phyloP scores from a whole-genome alignment of 495 filamentous ascomycete species.

The Hypoxylon fragiforme region DNA sequence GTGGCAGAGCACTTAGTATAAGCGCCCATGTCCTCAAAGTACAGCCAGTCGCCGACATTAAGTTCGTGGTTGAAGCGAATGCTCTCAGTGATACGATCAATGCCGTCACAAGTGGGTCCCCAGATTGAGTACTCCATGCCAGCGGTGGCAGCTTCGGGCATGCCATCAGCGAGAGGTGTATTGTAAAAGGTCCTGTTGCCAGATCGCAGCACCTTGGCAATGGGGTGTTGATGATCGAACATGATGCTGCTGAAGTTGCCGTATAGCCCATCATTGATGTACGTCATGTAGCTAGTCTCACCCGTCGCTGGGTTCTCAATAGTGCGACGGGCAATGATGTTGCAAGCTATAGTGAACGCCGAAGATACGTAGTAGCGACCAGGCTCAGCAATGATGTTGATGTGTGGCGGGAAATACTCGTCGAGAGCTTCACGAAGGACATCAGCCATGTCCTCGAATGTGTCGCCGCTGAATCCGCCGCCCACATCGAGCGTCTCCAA shows the following conservation, averaged over 20 bases:
- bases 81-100: constrained; percentile 84
- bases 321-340: constrained; percentile 93
- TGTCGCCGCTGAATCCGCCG: constrained; percentile 86
- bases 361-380: constrained; percentile 91
- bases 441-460: constrained; percentile 85
- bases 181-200: constrained; percentile 56
- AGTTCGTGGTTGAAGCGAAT: constrained; percentile 72
- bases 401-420: constrained; percentile 78
- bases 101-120: constrained; percentile 97
- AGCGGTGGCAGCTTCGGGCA: constrained; percentile 30
- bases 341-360: constrained; percentile 92
- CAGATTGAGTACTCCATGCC: constrained; percentile 86
- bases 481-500: constrained; percentile 91
- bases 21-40: constrained; percentile 98
- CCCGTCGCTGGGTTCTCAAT: constrained; percentile 59
- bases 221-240: constrained; percentile 94
- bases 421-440: constrained; percentile 81
- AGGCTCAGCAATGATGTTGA: constrained; percentile 93
- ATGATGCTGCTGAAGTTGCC: constrained; percentile 99
- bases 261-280: constrained; percentile 95
- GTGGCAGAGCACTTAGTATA: constrained; percentile 98
- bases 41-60: constrained; percentile 94
- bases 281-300: constrained; percentile 83
- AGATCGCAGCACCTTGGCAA: constrained; percentile 75
- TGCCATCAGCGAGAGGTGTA: constrained; percentile 41